Percentiles rank a stretch among this genome's conserved stretches.
Evolutionary conservation across 768 basidiomycete genomes (phyloP).

Genomic region (Paxillus ammoniavirescens): DNA sequence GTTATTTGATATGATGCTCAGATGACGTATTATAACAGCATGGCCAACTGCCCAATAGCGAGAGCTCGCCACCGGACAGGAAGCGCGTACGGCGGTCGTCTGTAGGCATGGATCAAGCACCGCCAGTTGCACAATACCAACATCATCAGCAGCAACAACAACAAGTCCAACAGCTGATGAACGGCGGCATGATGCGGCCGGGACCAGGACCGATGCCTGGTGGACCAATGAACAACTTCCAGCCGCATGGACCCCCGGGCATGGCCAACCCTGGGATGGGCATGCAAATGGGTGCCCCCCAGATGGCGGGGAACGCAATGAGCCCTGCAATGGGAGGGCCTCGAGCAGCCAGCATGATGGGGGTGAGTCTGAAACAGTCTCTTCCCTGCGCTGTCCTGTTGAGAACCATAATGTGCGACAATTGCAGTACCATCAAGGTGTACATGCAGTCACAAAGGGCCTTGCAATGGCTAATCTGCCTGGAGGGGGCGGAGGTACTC

Average conservation of each 20-base stretch:
- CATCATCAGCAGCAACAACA: slow-evolving; percentile 30
- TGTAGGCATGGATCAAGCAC: slow-evolving; percentile 40
- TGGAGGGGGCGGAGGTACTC: slow-evolving; percentile 42
- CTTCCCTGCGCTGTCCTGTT: slow-evolving; percentile 5
- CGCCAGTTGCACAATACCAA: slow-evolving; percentile 33
- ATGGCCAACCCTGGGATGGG: slow-evolving; percentile 34
- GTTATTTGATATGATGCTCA: slow-evolving; percentile 1
- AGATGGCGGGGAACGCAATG: slow-evolving; percentile 31
- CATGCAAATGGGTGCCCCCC: slow-evolving; percentile 32
- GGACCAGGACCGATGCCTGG: slow-evolving; percentile 30
- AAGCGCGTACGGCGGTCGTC: slow-evolving; percentile 56
- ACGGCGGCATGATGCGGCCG: slow-evolving; percentile 40
- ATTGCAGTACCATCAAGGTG: slow-evolving; percentile 37
- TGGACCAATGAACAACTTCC: slow-evolving; percentile 35
- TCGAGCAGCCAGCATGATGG: slow-evolving; percentile 29
- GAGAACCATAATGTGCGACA: slow-evolving; percentile 14
- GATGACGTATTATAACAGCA: slow-evolving; percentile 31
- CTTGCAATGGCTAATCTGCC: slow-evolving; percentile 28
- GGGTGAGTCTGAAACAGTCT: slow-evolving; percentile 16
- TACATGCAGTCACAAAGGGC: slow-evolving; percentile 36
- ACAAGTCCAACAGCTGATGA: slow-evolving; percentile 37
- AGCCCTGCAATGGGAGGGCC: slow-evolving; percentile 37
- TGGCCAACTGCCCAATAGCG: slow-evolving; percentile 46
- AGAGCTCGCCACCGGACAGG: slow-evolving; percentile 55
- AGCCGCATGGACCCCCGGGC: slow-evolving; percentile 26